Percentiles rank a stretch among this genome's conserved stretches.
Evolutionary conservation across 306 rosid genomes (phyloP).

Genomic region (Albizia julibrissin): DNA sequence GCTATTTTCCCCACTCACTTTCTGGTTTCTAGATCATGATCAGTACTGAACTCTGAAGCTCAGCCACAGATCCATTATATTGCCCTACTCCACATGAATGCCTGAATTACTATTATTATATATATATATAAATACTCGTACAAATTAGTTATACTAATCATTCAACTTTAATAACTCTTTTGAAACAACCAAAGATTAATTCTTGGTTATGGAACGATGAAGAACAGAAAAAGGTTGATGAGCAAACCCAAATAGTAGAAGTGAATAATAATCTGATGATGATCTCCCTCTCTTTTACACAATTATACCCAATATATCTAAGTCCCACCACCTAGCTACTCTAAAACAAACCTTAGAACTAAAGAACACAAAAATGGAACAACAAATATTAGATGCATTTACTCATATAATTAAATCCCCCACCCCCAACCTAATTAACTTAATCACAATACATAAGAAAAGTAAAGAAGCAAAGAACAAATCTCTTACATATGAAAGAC

Average conservation of each 20-base stretch:
- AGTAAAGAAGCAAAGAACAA: background rate
- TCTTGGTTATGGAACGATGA: conserved; percentile 6
- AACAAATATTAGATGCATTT: conserved; percentile 41
- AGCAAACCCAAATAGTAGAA: conserved; percentile 32
- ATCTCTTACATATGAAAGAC: conserved; percentile 15
- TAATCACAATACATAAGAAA: conserved; percentile 29
- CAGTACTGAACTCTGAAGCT: background rate
- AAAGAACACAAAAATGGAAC: conserved; percentile 33
- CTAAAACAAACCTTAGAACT: conserved; percentile 21
- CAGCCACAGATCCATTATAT: background rate
- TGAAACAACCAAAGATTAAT: conserved; percentile 20
- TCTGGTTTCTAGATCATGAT: background rate
- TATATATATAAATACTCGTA: no score
- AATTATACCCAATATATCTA: conserved; percentile 45
- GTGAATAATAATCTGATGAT: conserved; percentile 31
- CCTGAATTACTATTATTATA: background rate
- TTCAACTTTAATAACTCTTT: conserved; percentile 6
- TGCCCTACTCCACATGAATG: conserved; percentile 9
- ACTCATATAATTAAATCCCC: conserved; percentile 31
- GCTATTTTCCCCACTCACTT: background rate
- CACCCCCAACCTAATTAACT: conserved; percentile 31
- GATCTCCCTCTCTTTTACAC: conserved; percentile 51
- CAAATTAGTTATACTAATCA: background rate
- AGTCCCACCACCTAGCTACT: conserved; percentile 6
- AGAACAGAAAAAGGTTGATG: conserved; percentile 3